Evolutionary conservation across 129 eudicot species (phyloP).

Genomic region (Tagetes erecta): DNA sequence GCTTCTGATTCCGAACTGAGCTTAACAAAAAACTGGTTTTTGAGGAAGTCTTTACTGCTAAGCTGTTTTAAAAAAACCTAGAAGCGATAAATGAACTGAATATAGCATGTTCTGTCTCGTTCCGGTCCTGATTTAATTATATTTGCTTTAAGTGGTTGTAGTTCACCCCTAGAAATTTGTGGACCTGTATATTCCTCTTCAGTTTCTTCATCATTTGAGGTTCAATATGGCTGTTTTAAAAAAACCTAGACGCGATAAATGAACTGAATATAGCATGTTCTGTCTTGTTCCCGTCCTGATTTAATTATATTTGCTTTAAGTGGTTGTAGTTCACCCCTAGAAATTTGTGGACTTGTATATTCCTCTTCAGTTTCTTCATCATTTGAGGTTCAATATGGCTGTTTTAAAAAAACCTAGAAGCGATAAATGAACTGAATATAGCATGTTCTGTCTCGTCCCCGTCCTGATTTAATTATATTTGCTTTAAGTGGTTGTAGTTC

Average conservation of each 20-base stretch:
- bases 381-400: background rate
- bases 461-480: too few species aligned
- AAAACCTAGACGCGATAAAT: background rate
- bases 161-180: too few species aligned
- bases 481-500: too few species aligned
- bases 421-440: background rate
- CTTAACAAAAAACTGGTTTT: background rate
- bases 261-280: background rate
- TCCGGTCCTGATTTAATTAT: too few species aligned
- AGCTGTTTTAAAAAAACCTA: background rate
- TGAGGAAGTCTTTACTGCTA: background rate
- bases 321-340: too few species aligned
- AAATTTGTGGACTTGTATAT: too few species aligned
- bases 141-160: too few species aligned
- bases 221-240: background rate
- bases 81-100: background rate
- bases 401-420: slow-evolving; percentile 7
- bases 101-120: background rate
- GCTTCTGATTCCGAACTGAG: background rate
- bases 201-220: background rate
- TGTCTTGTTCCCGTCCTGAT: too few species aligned
- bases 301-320: too few species aligned
- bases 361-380: background rate
- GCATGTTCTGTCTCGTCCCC: too few species aligned
- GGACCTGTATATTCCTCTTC: background rate